Percentiles rank a stretch among this genome's conserved stretches.
These are phyloP conservation scores for Metschnikowia bowlesiae DNA, from an alignment of 805 yeast genomes.

Conservation along the genomic window DNA sequence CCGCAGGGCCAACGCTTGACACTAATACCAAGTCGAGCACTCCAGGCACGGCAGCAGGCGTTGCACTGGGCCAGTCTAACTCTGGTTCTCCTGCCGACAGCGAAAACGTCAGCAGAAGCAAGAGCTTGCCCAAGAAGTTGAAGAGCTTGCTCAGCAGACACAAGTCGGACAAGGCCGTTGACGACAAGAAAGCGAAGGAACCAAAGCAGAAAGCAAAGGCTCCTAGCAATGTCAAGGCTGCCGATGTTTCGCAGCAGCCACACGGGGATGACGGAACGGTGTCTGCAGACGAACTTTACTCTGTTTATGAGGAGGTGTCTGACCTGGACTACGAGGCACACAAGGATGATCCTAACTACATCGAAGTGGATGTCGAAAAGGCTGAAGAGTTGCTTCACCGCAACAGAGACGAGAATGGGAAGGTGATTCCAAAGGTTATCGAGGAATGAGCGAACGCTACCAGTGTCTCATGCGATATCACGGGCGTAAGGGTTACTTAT, in stretches of 20 bases:
- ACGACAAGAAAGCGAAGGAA: background rate
- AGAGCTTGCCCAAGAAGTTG: constrained; percentile 16
- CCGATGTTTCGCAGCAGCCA: constrained; percentile 7
- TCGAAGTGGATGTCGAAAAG: constrained; percentile 27
- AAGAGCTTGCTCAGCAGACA: constrained; percentile 17
- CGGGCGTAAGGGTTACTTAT: no score
- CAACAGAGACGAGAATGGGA: constrained; percentile 5
- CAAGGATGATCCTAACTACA: constrained; percentile 46
- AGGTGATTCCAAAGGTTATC: background rate
- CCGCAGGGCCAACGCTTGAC: background rate
- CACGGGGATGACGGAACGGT: constrained; percentile 8
- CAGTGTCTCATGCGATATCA: no score
- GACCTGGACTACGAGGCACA: constrained; percentile 44
- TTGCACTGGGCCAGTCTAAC: constrained; percentile 21
- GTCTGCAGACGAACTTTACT: constrained; percentile 16
- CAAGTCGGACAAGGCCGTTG: constrained; percentile 3
- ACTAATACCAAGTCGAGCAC: constrained; percentile 3
- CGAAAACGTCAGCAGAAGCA: constrained; percentile 11
- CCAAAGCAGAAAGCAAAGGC: constrained; percentile 1
- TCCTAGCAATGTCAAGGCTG: constrained; percentile 7
- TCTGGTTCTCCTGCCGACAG: background rate
- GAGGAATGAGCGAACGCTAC: background rate
- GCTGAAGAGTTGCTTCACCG: constrained; percentile 16
- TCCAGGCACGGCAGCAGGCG: constrained; percentile 17
- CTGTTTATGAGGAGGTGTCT: constrained; percentile 45